phyloP scores from a whole-genome alignment of 352 stramenopile species.

The Blastocystis sp. region DNA sequence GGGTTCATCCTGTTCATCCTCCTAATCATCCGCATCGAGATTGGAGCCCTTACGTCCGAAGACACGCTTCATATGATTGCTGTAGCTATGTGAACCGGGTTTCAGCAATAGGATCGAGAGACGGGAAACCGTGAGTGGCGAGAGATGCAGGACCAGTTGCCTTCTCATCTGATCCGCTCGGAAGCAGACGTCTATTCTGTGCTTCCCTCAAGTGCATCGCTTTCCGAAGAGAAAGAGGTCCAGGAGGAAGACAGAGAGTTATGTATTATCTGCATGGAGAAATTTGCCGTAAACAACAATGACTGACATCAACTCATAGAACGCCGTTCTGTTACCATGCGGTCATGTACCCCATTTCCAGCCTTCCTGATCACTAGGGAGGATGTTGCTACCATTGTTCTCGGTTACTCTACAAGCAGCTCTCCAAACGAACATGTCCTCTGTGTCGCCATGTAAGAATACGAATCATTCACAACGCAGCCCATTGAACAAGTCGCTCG shows the following conservation, averaged over 20 bases:
- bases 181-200: neutral
- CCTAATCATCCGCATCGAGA: constrained; percentile 47
- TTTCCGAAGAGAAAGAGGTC: neutral
- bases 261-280: constrained; percentile 41
- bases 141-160: constrained; percentile 14
- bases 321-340: constrained; percentile 25
- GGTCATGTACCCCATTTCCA: neutral
- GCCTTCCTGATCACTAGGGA: neutral
- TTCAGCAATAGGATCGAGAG: constrained; percentile 27
- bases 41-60: constrained; percentile 32
- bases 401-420: constrained; percentile 18
- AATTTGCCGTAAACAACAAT: neutral
- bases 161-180: neutral
- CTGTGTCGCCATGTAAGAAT: constrained; percentile 10
- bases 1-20: constrained; percentile 16
- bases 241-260: constrained; percentile 9
- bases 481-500: constrained; percentile 15
- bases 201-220: neutral
- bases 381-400: constrained; percentile 18
- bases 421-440: constrained; percentile 24
- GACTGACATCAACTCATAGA: neutral
- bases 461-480: neutral
- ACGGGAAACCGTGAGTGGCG: constrained; percentile 8
- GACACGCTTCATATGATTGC: constrained; percentile 41
- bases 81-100: neutral